These are phyloP conservation scores for Amesomyces nigricolor DNA, from an alignment of 2,329 filamentous ascomycete species.

Conservation along the genomic window DNA sequence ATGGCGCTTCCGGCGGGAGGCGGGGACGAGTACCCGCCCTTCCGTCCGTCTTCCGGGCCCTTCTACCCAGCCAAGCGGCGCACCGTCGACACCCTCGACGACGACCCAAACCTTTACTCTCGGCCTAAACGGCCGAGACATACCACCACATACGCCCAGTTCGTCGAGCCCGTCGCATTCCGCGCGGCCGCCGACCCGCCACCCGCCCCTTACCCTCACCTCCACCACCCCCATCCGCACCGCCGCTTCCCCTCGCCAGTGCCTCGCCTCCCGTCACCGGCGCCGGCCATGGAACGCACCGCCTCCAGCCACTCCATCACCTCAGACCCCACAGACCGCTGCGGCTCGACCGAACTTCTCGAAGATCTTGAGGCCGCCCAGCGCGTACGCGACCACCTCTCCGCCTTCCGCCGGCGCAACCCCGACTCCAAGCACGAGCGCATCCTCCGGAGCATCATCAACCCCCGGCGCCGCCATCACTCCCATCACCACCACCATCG, in stretches of 20 bases:
- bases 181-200: slow-evolving; percentile 11
- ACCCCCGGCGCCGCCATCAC: slow-evolving; percentile 33
- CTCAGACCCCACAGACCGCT: slow-evolving; percentile 35
- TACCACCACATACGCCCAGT: slow-evolving; percentile 5
- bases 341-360: slow-evolving; percentile 35
- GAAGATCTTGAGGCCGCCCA: slow-evolving; percentile 45
- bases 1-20: slow-evolving; percentile 26
- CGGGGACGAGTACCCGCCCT: slow-evolving; percentile 25
- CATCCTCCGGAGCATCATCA: slow-evolving; percentile 54
- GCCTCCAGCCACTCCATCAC: slow-evolving; percentile 45
- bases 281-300: slow-evolving; percentile 41
- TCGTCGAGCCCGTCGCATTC: slow-evolving; percentile 19
- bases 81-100: slow-evolving; percentile 16
- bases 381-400: slow-evolving; percentile 45
- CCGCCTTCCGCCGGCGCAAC: slow-evolving; percentile 39
- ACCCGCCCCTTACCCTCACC: slow-evolving; percentile 7
- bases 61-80: slow-evolving; percentile 23
- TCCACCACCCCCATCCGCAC: slow-evolving; percentile 21
- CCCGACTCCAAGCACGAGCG: slow-evolving; percentile 50
- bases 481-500: neutral
- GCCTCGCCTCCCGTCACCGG: slow-evolving; percentile 7
- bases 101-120: slow-evolving; percentile 8
- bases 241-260: slow-evolving; percentile 1
- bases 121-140: slow-evolving; percentile 21
- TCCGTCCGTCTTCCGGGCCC: slow-evolving; percentile 8